phyloP scores from a whole-genome alignment of 2,329 filamentous ascomycete species.

The Penicillium sp. region DNA sequence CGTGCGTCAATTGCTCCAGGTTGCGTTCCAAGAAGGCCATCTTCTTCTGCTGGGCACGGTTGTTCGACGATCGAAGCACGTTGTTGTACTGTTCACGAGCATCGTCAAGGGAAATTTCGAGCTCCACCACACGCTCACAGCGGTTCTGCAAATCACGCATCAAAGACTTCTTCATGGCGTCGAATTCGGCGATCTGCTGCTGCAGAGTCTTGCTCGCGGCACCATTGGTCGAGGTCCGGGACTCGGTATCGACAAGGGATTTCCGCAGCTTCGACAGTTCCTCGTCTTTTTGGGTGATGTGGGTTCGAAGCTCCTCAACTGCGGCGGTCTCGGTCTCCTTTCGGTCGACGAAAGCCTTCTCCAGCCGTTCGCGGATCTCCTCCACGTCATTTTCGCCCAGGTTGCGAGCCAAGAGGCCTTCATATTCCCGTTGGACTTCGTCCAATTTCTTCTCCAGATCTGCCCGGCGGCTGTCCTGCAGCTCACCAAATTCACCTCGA shows the following conservation, averaged over 20 bases:
- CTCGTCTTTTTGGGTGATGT: constrained; percentile 72
- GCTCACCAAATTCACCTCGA: constrained; percentile 62
- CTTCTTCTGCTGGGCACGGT: constrained; percentile 99
- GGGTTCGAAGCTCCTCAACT: constrained; percentile 71
- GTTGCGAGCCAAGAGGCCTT: constrained; percentile 76
- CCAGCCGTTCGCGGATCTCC: constrained; percentile 77
- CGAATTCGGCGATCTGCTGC: constrained; percentile 97
- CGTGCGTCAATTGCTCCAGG: constrained; percentile 93
- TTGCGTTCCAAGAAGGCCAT: constrained; percentile 99
- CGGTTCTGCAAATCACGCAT: constrained; percentile 99
- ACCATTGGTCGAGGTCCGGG: constrained; percentile 58
- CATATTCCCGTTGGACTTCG: constrained; percentile 76
- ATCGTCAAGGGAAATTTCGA: constrained; percentile 96
- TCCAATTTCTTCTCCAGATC: constrained; percentile 76
- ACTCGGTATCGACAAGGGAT: constrained; percentile 70
- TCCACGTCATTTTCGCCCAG: constrained; percentile 75
- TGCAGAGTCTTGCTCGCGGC: constrained; percentile 75
- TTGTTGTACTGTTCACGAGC: constrained; percentile 99
- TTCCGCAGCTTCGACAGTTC: constrained; percentile 80
- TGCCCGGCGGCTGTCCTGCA: constrained; percentile 62
- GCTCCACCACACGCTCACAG: constrained; percentile 94
- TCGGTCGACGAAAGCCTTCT: constrained; percentile 72
- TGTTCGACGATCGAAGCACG: constrained; percentile 92
- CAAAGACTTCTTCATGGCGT: constrained; percentile 99
- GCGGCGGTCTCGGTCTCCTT: constrained; percentile 71